Base-by-base conservation (phyloP, 352 stramenopile species). In the Phytophthora crassamura region DNA sequence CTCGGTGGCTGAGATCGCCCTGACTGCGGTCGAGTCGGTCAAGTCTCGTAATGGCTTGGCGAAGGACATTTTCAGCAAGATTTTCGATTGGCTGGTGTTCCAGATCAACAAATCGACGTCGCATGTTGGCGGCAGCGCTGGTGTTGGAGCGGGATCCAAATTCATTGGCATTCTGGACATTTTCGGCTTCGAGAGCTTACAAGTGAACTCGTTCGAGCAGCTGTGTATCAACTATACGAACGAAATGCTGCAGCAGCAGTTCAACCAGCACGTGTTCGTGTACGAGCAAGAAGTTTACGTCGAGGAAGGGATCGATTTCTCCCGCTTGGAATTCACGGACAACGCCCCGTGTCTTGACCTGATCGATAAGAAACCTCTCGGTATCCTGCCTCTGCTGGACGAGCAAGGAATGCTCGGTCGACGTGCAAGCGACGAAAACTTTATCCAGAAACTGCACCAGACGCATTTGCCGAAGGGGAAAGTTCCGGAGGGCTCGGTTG, bases 281-380 rank as follows among this genome's bases (percentile, higher is more conserved):
- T 93, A 98, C 54, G 97, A 99, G 67, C 96, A 99, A 64, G 84
- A 98, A 47, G 92, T 99, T 46, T 99, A 99, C 75, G 90, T 98
- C 58, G 90, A 96, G 49, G 97, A 99, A 89, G 93, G 93, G 15
- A 98, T 98, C 45, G 83, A 97, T 41, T 97, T 98, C 53, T 95
- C 88, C 28, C 82, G 89, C 8, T 79, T 97, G 39, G 82, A 95
- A 39, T 98, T 98, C 65, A 88, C 94, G 57, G 94, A 98, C 73
- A 98, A 98, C 65, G 88, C 92, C 18, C 89, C 90, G 51, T 98
- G 92, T 45, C 72, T 98, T 11, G 93, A 98, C 42, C 57, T 98
- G 30, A 96, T 98, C 62, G 93, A 98, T 64, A 95, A 94, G 72
- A 98, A 98, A 54, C 89, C 81, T 22, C 65, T 92, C 1, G 95